Percentiles rank a stretch among this genome's conserved stretches.
Conservation (phyloP, 768 basidiomycete species). For the Tulasnella sp. region DNA sequence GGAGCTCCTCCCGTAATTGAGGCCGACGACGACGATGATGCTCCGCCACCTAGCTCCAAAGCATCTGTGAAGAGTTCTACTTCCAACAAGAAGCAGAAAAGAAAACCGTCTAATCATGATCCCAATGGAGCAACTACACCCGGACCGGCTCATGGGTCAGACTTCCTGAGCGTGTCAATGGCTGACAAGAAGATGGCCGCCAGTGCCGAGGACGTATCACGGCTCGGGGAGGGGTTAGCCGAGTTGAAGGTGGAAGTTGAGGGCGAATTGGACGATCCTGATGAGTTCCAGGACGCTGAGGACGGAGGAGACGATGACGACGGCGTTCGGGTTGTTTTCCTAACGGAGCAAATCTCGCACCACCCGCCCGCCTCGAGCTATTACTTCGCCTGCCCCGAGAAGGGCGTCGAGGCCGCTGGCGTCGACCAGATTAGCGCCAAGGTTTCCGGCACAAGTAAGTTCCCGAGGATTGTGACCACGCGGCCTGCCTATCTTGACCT, state of each 20-base stretch:
- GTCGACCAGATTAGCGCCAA: slow-evolving; percentile 92
- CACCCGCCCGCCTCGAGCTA: slow-evolving; percentile 93
- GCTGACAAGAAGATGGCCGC: slow-evolving; percentile 25
- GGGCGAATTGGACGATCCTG: slow-evolving; percentile 13
- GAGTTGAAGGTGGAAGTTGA: slow-evolving; percentile 15
- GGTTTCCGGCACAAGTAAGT: slow-evolving; percentile 71
- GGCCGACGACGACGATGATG: not conserved
- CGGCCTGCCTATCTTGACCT: slow-evolving; percentile 31
- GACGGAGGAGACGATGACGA: slow-evolving; percentile 14
- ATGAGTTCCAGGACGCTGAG: slow-evolving; percentile 21
- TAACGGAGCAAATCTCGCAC: slow-evolving; percentile 93
- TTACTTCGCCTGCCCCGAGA: slow-evolving; percentile 69
- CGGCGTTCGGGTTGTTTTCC: slow-evolving; percentile 11
- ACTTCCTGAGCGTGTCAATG: slow-evolving; percentile 16
- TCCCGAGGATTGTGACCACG: slow-evolving; percentile 25
- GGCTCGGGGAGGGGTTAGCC: slow-evolving; percentile 10
- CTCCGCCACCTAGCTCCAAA: slow-evolving; percentile 23
- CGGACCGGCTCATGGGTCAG: slow-evolving; percentile 4
- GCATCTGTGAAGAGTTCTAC: slow-evolving; percentile 25
- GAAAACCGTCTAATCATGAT: not conserved
- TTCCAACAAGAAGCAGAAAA: slow-evolving; percentile 23
- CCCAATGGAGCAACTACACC: not conserved
- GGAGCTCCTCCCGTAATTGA: not conserved
- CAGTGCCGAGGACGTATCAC: slow-evolving; percentile 23
- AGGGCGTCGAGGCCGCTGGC: slow-evolving; percentile 66